phyloP scores from a whole-genome alignment of 805 yeast genomes.

The Deakozyma indianensis region DNA sequence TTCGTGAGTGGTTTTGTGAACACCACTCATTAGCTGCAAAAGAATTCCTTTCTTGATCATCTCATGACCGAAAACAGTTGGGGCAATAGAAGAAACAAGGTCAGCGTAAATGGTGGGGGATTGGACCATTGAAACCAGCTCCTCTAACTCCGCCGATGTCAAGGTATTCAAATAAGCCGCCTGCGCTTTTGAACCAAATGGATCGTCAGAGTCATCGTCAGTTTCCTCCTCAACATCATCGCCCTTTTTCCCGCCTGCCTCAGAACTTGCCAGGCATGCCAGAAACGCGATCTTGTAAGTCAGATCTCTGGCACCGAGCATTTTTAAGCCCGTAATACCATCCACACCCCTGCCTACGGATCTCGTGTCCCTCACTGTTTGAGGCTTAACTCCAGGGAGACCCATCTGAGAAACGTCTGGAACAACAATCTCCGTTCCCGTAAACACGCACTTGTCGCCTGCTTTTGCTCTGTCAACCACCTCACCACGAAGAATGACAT shows the following conservation, averaged over 20 bases:
- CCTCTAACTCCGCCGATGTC: constrained; percentile 69
- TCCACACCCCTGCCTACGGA: constrained; percentile 51
- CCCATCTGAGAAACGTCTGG: constrained; percentile 93
- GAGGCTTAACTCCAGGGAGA: constrained; percentile 87
- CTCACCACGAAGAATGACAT: constrained; percentile 85
- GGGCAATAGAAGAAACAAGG: constrained; percentile 79
- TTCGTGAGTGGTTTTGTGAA: constrained; percentile 83
- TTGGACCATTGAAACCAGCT: constrained; percentile 79
- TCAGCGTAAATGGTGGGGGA: constrained; percentile 75
- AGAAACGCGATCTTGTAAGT: constrained; percentile 84
- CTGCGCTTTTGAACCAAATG: constrained; percentile 54
- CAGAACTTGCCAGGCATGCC: constrained; percentile 60
- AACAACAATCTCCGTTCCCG: constrained; percentile 87
- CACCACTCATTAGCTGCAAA: constrained; percentile 85
- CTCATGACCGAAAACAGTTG: constrained; percentile 94
- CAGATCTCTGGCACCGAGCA: constrained; percentile 88
- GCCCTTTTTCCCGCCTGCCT: background rate
- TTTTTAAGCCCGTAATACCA: constrained; percentile 71
- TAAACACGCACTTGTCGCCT: constrained; percentile 87
- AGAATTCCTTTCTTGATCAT: constrained; percentile 83
- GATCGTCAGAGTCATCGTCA: constrained; percentile 20
- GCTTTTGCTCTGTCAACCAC: constrained; percentile 93
- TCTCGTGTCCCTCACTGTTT: constrained; percentile 52
- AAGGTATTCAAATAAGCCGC: constrained; percentile 66
- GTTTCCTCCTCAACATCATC: background rate